Conservation (phyloP, 1,284 basidiomycete genomes). For the Trametes versicolor region DNA sequence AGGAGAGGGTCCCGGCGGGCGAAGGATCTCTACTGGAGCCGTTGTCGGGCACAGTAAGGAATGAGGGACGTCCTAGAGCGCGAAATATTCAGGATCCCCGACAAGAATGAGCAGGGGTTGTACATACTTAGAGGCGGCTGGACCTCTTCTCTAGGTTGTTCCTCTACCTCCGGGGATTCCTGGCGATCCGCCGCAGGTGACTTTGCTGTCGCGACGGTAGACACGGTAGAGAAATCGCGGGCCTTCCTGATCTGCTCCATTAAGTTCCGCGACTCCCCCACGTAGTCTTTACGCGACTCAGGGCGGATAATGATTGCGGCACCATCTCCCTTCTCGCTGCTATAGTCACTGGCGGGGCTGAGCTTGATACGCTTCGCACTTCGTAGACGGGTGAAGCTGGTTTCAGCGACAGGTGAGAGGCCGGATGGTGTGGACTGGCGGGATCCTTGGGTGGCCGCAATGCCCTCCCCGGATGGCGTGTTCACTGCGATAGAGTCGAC, state of each 20-base stretch:
- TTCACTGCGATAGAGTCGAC: constrained; percentile 90
- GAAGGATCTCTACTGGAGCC: constrained; percentile 32
- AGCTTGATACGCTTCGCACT: constrained; percentile 82
- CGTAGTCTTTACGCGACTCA: constrained; percentile 67
- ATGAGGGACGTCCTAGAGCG: constrained; percentile 25
- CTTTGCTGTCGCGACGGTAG: constrained; percentile 58
- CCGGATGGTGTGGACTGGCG: constrained; percentile 40
- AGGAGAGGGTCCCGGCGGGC: constrained; percentile 35
- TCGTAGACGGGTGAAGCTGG: constrained; percentile 62
- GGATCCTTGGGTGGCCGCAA: constrained; percentile 47
- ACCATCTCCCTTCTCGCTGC: constrained; percentile 56
- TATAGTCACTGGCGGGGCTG: constrained; percentile 65
- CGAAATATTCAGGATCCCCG: not conserved
- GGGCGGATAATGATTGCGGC: constrained; percentile 59
- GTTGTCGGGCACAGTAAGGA: constrained; percentile 24
- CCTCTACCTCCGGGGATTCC: constrained; percentile 14
- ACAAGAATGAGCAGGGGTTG: too few species aligned
- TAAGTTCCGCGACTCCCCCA: constrained; percentile 74
- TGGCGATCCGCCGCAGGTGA: constrained; percentile 34
- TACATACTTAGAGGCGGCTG: constrained; percentile 21
- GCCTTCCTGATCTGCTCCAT: constrained; percentile 82
- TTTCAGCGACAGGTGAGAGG: constrained; percentile 44
- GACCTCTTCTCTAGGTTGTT: not conserved
- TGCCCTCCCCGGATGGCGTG: constrained; percentile 67
- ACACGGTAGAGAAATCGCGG: constrained; percentile 77